Conservation (phyloP, 768 basidiomycete species). For the Lentinula raphanica region DNA sequence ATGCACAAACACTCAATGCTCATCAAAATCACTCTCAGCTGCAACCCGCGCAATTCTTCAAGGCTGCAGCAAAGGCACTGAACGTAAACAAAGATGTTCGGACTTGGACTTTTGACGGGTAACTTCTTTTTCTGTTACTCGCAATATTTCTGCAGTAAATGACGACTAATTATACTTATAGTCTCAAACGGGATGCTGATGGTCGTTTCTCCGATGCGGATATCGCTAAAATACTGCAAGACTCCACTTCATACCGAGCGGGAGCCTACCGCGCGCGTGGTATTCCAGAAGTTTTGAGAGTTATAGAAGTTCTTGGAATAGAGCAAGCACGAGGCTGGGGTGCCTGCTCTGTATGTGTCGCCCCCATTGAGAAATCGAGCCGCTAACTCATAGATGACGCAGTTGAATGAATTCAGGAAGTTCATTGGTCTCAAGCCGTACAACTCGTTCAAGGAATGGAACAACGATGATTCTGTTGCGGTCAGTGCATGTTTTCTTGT, state of each 20-base stretch:
- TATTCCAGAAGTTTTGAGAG: constrained; percentile 38
- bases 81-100: constrained; percentile 14
- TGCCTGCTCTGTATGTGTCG: constrained; percentile 30
- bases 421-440: constrained; percentile 46
- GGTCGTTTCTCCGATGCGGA: constrained; percentile 50
- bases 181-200: not conserved
- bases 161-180: constrained; percentile 7
- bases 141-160: not conserved
- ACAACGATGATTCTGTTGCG: constrained; percentile 38
- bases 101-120: constrained; percentile 45
- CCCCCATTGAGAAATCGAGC: not conserved
- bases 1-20: not conserved
- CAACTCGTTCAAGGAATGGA: constrained; percentile 51
- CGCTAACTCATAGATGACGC: not conserved
- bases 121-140: constrained; percentile 9
- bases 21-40: not conserved
- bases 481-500: constrained; percentile 21
- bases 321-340: constrained; percentile 52
- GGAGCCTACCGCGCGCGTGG: constrained; percentile 44
- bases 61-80: not conserved
- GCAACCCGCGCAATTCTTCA: not conserved
- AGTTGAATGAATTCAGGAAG: constrained; percentile 51
- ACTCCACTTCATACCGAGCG: constrained; percentile 41
- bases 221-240: constrained; percentile 40
- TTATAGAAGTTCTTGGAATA: constrained; percentile 55